Percentiles rank a stretch among this genome's conserved stretches.
These are phyloP conservation scores for Colletotrichum sp. DNA, from an alignment of 2,329 filamentous ascomycete genomes.

Conservation along the genomic window DNA sequence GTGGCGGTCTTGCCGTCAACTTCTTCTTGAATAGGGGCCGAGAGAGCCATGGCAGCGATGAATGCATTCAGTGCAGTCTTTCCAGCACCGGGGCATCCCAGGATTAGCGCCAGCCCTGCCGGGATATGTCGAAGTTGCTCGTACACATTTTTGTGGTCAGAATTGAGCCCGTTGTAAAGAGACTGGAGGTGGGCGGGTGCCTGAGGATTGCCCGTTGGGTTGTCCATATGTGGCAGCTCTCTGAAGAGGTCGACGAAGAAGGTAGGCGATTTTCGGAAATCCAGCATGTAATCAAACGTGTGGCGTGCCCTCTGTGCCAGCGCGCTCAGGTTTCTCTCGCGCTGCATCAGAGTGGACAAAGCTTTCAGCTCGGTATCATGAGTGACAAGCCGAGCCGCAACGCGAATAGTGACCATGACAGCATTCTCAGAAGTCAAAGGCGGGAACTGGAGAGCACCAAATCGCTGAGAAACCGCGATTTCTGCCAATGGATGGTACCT, in stretches of 20 bases:
- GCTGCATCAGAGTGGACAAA: background rate
- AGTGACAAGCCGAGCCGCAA: background rate
- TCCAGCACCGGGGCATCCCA: constrained; percentile 51
- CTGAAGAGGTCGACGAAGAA: constrained; percentile 5
- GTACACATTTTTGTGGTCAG: constrained; percentile 41
- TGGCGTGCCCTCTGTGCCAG: background rate
- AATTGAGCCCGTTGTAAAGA: constrained; percentile 31
- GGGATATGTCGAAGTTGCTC: constrained; percentile 37
- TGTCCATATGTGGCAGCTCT: constrained; percentile 13
- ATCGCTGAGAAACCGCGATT: background rate
- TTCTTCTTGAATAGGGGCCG: background rate
- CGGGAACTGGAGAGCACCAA: background rate
- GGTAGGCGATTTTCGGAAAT: constrained; percentile 1
- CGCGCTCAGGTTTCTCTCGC: background rate
- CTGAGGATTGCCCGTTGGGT: background rate
- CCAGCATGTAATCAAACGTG: constrained; percentile 8
- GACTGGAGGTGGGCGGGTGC: background rate
- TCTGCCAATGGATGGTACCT: background rate
- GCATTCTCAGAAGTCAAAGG: background rate
- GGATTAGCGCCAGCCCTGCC: constrained; percentile 47
- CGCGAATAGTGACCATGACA: background rate
- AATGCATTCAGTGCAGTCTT: constrained; percentile 53
- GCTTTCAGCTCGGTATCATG: constrained; percentile 13
- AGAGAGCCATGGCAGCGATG: constrained; percentile 38
- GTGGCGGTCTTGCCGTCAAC: background rate